These are phyloP conservation scores for Amoebophrya sp. DNA, from an alignment of 169 alveolate genomes.

Conservation along the genomic window DNA sequence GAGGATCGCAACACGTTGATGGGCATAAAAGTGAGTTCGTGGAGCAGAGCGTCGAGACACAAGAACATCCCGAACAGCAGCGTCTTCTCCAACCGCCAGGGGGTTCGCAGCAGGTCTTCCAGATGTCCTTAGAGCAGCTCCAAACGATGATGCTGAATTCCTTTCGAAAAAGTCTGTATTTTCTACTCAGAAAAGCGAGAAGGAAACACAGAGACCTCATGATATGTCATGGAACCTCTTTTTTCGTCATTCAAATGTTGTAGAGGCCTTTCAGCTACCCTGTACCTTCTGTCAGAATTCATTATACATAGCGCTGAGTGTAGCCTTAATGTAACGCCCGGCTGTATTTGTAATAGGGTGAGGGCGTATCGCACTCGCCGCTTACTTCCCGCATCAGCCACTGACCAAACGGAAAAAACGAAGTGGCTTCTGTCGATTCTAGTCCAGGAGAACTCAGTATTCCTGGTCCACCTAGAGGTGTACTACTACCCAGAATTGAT, in stretches of 20 bases:
- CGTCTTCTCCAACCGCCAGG: slow-evolving; percentile 30
- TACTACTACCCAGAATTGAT: too few species aligned
- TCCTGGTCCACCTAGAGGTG: too few species aligned
- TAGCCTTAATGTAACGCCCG: slow-evolving; percentile 10
- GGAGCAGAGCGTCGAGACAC: slow-evolving; percentile 46
- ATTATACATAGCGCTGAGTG: too few species aligned
- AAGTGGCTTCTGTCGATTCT: background rate
- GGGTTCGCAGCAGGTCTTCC: slow-evolving; percentile 5
- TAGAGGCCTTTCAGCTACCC: too few species aligned
- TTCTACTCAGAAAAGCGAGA: too few species aligned
- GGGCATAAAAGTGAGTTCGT: slow-evolving; percentile 51
- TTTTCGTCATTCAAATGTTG: too few species aligned
- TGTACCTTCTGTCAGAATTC: too few species aligned
- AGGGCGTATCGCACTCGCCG: background rate
- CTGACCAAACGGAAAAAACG: background rate
- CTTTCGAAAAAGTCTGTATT: too few species aligned
- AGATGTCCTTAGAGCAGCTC: too few species aligned
- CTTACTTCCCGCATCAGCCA: background rate
- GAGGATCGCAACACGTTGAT: slow-evolving; percentile 38
- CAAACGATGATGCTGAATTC: too few species aligned
- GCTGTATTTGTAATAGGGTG: slow-evolving; percentile 8
- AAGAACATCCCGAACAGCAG: slow-evolving; percentile 44
- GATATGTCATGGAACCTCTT: too few species aligned
- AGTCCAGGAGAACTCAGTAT: background rate
- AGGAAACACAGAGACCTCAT: too few species aligned